Conservation (phyloP, 164 flowering plant genomes). For the Magnolia sinica region DNA sequence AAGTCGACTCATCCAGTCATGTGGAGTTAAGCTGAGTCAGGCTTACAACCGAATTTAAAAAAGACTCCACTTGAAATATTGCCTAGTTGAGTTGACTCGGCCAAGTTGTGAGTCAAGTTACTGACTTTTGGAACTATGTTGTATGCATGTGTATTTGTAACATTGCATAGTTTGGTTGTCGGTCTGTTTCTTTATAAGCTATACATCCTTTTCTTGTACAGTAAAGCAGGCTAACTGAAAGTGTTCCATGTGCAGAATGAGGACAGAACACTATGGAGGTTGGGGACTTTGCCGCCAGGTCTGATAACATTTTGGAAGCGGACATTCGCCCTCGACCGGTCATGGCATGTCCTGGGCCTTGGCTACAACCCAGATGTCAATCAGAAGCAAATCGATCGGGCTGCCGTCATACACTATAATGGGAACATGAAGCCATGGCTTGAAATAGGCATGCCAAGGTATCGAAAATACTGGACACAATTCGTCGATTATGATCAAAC, state of each 20-base stretch:
- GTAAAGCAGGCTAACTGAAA: not conserved
- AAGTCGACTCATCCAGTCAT: too few species aligned
- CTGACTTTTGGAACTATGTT: too few species aligned
- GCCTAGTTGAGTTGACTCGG: too few species aligned
- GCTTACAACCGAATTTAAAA: too few species aligned
- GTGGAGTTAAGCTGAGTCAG: too few species aligned
- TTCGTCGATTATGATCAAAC: constrained; percentile 26
- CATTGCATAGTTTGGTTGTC: too few species aligned
- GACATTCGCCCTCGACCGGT: constrained; percentile 22
- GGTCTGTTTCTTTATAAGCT: not conserved
- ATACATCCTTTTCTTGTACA: not conserved
- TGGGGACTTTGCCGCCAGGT: constrained; percentile 30
- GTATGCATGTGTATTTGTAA: too few species aligned
- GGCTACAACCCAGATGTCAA: constrained; percentile 31
- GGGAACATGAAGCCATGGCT: constrained; percentile 44
- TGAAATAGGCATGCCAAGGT: constrained; percentile 33
- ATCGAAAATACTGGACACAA: constrained; percentile 27
- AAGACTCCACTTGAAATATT: too few species aligned
- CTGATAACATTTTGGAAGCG: constrained; percentile 34
- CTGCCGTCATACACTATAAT: constrained; percentile 36
- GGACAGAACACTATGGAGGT: constrained; percentile 32
- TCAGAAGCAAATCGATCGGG: constrained; percentile 30
- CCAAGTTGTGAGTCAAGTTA: too few species aligned
- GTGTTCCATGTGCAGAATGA: constrained; percentile 22
- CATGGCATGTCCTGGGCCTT: constrained; percentile 37